A percentile compares a stretch with the other conserved stretches of the same genome.
Conservation (phyloP, 768 basidiomycete genomes). For the Lentinula sp. region DNA sequence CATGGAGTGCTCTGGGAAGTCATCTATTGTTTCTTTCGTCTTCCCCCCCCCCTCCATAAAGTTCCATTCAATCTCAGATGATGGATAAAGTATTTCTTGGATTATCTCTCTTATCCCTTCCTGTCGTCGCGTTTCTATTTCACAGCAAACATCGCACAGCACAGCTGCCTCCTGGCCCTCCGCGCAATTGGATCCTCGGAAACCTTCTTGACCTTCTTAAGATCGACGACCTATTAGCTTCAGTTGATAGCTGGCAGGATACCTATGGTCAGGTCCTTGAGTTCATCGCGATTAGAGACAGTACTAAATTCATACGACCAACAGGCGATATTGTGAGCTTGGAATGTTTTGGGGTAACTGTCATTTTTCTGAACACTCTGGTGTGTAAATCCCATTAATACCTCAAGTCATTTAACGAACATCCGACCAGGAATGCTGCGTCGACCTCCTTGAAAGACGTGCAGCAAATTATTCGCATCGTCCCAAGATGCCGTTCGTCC, state of each 20-base stretch:
- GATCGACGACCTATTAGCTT: background rate
- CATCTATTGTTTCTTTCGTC: background rate
- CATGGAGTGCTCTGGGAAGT: background rate
- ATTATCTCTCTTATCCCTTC: background rate
- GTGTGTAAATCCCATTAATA: background rate
- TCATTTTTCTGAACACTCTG: background rate
- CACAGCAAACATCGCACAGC: background rate
- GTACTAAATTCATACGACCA: background rate
- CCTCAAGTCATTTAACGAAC: background rate
- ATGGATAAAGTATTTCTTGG: background rate
- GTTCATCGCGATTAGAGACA: background rate
- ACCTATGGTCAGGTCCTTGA: background rate
- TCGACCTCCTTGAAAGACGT: background rate
- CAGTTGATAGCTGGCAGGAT: background rate
- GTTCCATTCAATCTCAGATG: background rate
- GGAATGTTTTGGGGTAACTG: background rate
- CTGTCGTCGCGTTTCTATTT: background rate
- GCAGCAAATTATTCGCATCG: background rate
- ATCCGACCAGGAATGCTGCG: background rate
- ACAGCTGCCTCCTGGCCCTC: background rate
- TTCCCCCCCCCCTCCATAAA: background rate
- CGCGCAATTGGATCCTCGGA: background rate
- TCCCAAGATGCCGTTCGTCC: background rate
- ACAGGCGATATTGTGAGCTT: background rate
- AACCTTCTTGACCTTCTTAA: background rate